Conservation (phyloP, 73 alveolate genomes). For the Paramecium caudatum region DNA sequence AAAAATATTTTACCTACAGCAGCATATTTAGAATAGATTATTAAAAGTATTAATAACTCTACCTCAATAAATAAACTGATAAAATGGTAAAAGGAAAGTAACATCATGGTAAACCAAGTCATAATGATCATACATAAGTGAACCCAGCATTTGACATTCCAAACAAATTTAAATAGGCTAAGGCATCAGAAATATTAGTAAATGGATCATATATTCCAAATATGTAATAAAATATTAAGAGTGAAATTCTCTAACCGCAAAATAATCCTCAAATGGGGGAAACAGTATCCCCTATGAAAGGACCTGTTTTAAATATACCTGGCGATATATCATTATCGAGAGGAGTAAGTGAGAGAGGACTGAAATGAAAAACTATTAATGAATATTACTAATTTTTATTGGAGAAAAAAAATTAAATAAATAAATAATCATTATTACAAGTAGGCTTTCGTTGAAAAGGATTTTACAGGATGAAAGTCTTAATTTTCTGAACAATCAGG, state of each 20-base stretch:
- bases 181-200: neutral
- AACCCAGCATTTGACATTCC: neutral
- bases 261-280: neutral
- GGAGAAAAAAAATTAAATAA: neutral
- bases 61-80: neutral
- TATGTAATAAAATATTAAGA: neutral
- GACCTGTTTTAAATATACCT: constrained; percentile 49
- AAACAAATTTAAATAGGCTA: neutral
- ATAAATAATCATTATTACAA: neutral
- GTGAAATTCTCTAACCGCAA: neutral
- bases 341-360: constrained; percentile 57
- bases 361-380: neutral
- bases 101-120: constrained; percentile 12
- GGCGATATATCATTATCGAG: constrained; percentile 10
- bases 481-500: neutral
- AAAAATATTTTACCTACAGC: constrained; percentile 37
- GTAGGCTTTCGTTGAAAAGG: neutral
- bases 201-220: neutral
- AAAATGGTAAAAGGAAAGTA: neutral
- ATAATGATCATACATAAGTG: neutral
- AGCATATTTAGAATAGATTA: constrained; percentile 10
- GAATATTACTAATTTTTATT: neutral
- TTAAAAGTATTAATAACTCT: neutral
- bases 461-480: neutral
- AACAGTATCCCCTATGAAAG: neutral